These are phyloP conservation scores for Strobilomyces dryophilus DNA, from an alignment of 768 basidiomycete species.

Conservation along the genomic window DNA sequence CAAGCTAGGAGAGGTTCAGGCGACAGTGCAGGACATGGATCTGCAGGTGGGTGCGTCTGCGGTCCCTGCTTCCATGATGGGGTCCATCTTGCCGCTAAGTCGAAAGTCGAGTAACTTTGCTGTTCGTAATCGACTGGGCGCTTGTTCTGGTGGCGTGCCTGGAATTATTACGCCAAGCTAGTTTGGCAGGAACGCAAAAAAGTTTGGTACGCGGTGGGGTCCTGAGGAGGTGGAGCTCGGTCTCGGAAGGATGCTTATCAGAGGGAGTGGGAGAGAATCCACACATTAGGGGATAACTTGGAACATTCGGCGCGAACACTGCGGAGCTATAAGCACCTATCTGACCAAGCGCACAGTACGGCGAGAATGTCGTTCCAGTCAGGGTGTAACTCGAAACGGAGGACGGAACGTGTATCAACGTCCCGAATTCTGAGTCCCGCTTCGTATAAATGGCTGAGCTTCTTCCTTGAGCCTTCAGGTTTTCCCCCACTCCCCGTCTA, in stretches of 20 bases:
- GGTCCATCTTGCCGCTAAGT: neutral
- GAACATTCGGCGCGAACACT: neutral
- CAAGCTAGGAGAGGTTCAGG: neutral
- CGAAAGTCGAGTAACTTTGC: too few relatives aligned
- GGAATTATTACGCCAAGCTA: neutral
- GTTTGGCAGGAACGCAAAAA: neutral
- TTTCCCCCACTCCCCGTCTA: neutral
- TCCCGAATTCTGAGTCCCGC: neutral
- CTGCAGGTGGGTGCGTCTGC: neutral
- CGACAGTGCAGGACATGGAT: neutral
- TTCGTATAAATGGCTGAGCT: constrained; percentile 6
- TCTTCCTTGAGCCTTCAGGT: neutral
- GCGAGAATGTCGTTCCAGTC: neutral
- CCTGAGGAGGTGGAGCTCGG: neutral
- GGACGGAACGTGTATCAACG: constrained; percentile 10
- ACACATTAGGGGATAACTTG: neutral
- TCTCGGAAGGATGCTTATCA: neutral
- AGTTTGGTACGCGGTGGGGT: neutral
- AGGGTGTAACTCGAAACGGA: constrained; percentile 8
- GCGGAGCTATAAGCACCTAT: neutral
- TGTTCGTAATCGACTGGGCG: neutral
- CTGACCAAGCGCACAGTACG: too few relatives aligned
- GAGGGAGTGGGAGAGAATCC: neutral
- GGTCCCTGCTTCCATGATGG: neutral
- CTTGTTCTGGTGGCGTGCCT: constrained; percentile 5